Evolutionary conservation across 306 rosid genomes (phyloP), one percentile per base, ranked within the genome.

Genomic region (Medicago truncatula): DNA sequence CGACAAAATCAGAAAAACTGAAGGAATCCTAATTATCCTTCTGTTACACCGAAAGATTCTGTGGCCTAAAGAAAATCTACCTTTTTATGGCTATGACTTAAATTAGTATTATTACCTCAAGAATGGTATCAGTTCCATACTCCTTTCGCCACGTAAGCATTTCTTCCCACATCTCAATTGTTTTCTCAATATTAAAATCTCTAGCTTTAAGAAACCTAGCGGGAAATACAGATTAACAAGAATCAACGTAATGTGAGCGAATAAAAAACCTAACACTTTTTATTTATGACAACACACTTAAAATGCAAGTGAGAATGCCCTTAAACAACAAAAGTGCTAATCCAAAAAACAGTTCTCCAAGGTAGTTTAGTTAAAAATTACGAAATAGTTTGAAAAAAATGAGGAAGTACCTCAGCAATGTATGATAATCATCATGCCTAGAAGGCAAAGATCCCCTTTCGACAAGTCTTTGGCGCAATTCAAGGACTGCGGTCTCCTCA

Each of bases 71-170:
- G 28, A 46, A 64, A 56, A 70, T 34, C 56, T 18, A 59, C 9
- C 21, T 28, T 34, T 28, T 28, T 15, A 15, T 11, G 58, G 47
- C 64, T 57, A 25, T 36, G 34, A 74, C 76, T 84, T 16, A 67
- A 40, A 61, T 38, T 53, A 20, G 69, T 56, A 78, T 70, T 60
- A 57, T 86, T 87, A 92, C 99, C 99, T 96, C 97, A 70, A 90
- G 80, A 68, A 96, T 87, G 12, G 93, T 83, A 77, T 96, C 99
- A 3, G 97, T 85, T 88, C 94, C 96, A 62, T 81, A 96, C 80
- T 96, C 99, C 73, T 82, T 96, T 77, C 98, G 91, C 99, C 99
- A 96, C 49, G 28, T 60, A 71, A 96, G 98, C 99, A 96, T 92
- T 83, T 92, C 98, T 78, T 90, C 93, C 99, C 99, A 96, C 88